Evolutionary conservation across 176 grass and related monocot genomes (phyloP), one percentile per base, ranked within the genome.

Genomic region (Ensete glaucum): DNA sequence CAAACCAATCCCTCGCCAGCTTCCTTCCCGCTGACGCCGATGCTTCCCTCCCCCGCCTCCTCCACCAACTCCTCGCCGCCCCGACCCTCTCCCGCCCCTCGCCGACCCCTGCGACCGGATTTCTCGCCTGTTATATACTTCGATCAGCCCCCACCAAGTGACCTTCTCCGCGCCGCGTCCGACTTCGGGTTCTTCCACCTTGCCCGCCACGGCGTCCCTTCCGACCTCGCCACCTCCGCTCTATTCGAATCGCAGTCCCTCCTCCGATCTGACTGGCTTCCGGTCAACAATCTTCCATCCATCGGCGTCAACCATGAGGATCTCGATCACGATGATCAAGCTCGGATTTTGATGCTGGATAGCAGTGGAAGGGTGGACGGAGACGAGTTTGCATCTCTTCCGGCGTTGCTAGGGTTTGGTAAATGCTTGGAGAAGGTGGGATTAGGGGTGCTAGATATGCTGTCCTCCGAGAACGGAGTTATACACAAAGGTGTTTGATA

Each of bases 151-250:
- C 82, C 59, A 48, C 48, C 7, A 2, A 50, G 19, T 77, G 50
- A 67, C 27, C 67, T 88, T 50, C 79, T 77, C 74, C 79, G 73
- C 84, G 66, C n/a, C 74, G 84, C 85, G 29, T 79, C 81, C 63
- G 85, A 73, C 48, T 63, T 69, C 74, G 90, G 93, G 49, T 88
- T 88, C 82, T 97, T 97, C 86, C 93, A 97, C 76, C 68, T 97
- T 73, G 34, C 53, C 53, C 79, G 81, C 34, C 90, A 90, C 53
- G 85, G 78, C 43, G 56, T 90, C 75, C 82, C 83, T n/a, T n/a
- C n/a, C n/a, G n/a, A n/a, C n/a, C n/a, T n/a, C n/a, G n/a, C n/a
- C n/a, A n/a, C n/a, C 8, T 76, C 81, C 52, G 90, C 77, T n/a
- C 82, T 93, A 26, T 59, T 67, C 15, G 83, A 90, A 16, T 65